Base-by-base conservation (phyloP, 345 rosid genomes). In the Kernera saxatilis region DNA sequence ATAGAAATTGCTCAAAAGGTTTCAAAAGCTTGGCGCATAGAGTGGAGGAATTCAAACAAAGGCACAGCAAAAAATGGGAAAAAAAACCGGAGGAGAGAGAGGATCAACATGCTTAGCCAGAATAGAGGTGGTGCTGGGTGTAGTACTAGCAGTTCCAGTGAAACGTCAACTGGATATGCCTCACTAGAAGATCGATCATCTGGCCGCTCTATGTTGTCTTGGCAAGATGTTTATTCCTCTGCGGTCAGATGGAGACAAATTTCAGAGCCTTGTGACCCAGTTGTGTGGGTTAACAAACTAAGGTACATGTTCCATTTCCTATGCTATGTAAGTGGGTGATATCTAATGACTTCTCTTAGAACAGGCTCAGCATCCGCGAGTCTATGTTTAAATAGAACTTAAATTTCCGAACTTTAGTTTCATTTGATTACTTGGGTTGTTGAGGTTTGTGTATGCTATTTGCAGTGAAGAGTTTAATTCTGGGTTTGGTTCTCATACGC, bases 181-280 rank as follows among this genome's bases (percentile, higher is more conserved):
- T 49, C 78, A 52, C 25, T 78, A 4, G 98, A 91, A 77, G 96
- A 89, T 67, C 83, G 83, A 77, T 79, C 85, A 73, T 85, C 88
- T 46, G 67, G 74, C 50, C 91, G 85, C 72, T 75, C 73, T 58
- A 71, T 58, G 68, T 82, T 89, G 80, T 82, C 91, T 66, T 91
- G 98, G 98, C 91, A 83, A 70, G 96, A 91, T 56, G 84, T 93
- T 67, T 93, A 89, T 70, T 80, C 94, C 0, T 62, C 83, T 64
- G 97, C 97, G 75, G 94, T 91, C 59, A 87, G 79, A 84, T 93
- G 98, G 98, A 88, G 98, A 77, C 98, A 93, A 84, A 89, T 93
- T 73, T 93, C 98, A 76, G 97, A 93, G 81, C 98, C 98, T 74
- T 93, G 97, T 79, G 96, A 93, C 57, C 97, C 97, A 29, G 97